Percentiles rank a stretch among this genome's conserved stretches.
phyloP scores from a whole-genome alignment of 257 asterid genomes.

The Fraxinus anomala region DNA sequence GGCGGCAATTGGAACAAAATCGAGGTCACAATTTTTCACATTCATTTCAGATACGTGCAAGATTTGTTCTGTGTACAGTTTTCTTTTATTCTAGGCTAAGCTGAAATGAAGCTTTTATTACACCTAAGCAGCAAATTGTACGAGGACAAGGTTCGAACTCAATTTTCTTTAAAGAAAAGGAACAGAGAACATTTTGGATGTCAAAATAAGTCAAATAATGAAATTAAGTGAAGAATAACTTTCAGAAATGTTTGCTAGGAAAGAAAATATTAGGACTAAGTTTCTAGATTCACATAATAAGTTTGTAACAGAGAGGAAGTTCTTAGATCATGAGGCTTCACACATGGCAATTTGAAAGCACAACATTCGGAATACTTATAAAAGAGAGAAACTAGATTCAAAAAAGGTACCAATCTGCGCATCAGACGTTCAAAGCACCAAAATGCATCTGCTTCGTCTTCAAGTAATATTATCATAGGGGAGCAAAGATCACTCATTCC shows the following conservation, averaged over 20 bases:
- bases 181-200: not conserved
- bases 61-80: not conserved
- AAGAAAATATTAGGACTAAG: constrained; percentile 3
- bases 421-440: constrained; percentile 95
- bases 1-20: not conserved
- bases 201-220: not conserved
- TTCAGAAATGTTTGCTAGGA: not conserved
- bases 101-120: constrained; percentile 4
- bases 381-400: constrained; percentile 15
- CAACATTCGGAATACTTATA: constrained; percentile 19
- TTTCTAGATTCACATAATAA: not conserved
- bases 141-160: not conserved
- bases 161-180: not conserved
- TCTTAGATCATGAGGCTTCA: constrained; percentile 4
- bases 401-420: constrained; percentile 71
- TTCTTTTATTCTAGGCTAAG: not conserved
- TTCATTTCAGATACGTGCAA: not conserved
- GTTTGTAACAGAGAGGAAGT: constrained; percentile 18
- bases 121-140: not conserved
- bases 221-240: constrained; percentile 3
- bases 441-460: constrained; percentile 89
- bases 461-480: constrained; percentile 89
- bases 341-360: constrained; percentile 7
- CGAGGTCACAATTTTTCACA: constrained; percentile 6
- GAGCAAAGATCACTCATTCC: constrained; percentile 99